Percentiles rank a stretch among this genome's conserved stretches.
Evolutionary conservation across 202 grass and related monocot genomes (phyloP).

Genomic region (Panicum hallii): DNA sequence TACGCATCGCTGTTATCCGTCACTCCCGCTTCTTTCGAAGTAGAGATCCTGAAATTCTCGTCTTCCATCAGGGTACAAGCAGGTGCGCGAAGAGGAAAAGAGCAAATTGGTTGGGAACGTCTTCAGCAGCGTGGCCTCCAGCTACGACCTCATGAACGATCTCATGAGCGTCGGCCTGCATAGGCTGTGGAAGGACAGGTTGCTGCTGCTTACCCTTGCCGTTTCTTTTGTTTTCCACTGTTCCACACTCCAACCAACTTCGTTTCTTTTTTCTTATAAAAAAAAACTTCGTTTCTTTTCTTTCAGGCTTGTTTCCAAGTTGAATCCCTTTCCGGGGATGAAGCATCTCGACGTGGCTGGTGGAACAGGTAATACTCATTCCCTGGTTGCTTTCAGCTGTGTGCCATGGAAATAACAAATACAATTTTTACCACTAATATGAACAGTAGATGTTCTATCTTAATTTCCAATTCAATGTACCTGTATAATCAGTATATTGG

Average conservation of each 20-base stretch:
- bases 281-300: background rate
- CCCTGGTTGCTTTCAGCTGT: slow-evolving; percentile 26
- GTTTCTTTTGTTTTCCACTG: background rate
- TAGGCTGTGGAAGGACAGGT: slow-evolving; percentile 95
- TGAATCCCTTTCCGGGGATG: slow-evolving; percentile 94
- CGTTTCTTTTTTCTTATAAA: background rate
- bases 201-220: background rate
- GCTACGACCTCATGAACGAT: slow-evolving; percentile 97
- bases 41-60: background rate
- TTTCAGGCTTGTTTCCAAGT: slow-evolving; percentile 68
- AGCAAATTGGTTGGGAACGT: slow-evolving; percentile 91
- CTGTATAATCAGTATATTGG: background rate
- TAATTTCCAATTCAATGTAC: background rate
- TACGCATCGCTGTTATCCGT: background rate
- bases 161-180: slow-evolving; percentile 89
- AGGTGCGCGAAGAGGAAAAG: slow-evolving; percentile 90
- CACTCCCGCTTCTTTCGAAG: background rate
- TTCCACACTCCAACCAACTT: background rate
- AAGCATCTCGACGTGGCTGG: slow-evolving; percentile 98
- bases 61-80: slow-evolving; percentile 68
- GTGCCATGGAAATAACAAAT: background rate
- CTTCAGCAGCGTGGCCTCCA: slow-evolving; percentile 92
- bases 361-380: slow-evolving; percentile 68
- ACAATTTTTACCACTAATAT: background rate
- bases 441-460: background rate